Conservation (phyloP, 805 yeast genomes). For the Candida arabinofermentans region DNA sequence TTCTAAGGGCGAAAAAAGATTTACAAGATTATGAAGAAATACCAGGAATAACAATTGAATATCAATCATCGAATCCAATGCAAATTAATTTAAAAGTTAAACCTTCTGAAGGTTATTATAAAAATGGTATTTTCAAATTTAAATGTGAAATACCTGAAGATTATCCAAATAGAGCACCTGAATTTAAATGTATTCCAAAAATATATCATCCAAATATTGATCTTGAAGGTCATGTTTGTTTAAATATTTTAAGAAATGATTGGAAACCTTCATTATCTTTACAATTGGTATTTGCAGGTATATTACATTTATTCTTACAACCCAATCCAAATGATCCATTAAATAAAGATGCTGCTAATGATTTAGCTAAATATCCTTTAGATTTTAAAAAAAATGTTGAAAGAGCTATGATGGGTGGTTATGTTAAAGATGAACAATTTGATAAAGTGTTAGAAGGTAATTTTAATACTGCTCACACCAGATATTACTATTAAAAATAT, state of each 20-base stretch:
- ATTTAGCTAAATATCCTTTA: conserved; percentile 40
- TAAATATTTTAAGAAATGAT: conserved; percentile 88
- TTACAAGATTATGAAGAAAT: conserved; percentile 56
- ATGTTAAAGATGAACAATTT: conserved; percentile 51
- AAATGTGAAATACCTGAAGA: conserved; percentile 60
- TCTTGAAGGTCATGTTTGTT: conserved; percentile 82
- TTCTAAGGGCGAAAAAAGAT: conserved; percentile 72
- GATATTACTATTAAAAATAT: conserved; percentile 1
- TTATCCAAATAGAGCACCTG: conserved; percentile 93
- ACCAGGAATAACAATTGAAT: conserved; percentile 49
- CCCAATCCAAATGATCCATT: conserved; percentile 92
- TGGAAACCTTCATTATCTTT: conserved; percentile 92
- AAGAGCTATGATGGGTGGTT: conserved; percentile 69
- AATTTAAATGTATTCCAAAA: conserved; percentile 62
- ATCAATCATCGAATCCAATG: conserved; percentile 58
- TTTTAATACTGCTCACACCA: not conserved
- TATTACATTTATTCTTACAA: conserved; percentile 79
- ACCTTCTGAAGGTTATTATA: conserved; percentile 74
- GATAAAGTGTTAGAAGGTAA: conserved; percentile 48
- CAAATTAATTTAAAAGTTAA: conserved; percentile 50
- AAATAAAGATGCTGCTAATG: conserved; percentile 83
- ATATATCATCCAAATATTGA: conserved; percentile 96
- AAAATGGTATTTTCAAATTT: conserved; percentile 67
- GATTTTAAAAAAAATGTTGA: conserved; percentile 55
- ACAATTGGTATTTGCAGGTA: conserved; percentile 78